Evolutionary conservation across 495 filamentous ascomycete species (phyloP).

Genomic region (Schizothecium vesticola): DNA sequence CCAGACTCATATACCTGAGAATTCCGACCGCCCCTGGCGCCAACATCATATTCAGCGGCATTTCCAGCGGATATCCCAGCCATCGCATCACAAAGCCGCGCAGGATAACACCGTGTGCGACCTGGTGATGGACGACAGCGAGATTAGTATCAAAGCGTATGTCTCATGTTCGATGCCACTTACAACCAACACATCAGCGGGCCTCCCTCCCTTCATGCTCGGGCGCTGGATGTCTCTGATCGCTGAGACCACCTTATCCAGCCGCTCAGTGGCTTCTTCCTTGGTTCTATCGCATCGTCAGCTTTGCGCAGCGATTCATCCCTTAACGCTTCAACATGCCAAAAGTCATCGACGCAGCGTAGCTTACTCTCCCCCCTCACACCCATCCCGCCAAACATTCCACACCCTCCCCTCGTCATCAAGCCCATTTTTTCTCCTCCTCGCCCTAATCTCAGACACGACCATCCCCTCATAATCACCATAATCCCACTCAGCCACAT

Average conservation of each 20-base stretch:
- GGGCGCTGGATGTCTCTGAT: constrained; percentile 4
- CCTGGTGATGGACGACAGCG: not conserved
- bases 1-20: not conserved
- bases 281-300: not conserved
- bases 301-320: not conserved
- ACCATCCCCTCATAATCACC: constrained; percentile 8
- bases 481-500: constrained; percentile 11
- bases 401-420: constrained; percentile 1
- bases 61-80: constrained; percentile 7
- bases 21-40: constrained; percentile 3
- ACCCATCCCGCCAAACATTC: constrained; percentile 10
- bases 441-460: not conserved
- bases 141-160: not conserved
- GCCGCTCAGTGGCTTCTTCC: not conserved
- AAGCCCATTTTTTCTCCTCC: constrained; percentile 2
- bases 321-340: not conserved
- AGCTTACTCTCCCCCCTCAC: constrained; percentile 10
- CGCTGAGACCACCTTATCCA: not conserved
- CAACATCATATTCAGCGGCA: constrained; percentile 8
- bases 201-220: not conserved
- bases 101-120: constrained; percentile 7
- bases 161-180: not conserved
- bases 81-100: constrained; percentile 9
- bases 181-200: constrained; percentile 5
- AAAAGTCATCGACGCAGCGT: not conserved